Percentiles rank a stretch among this genome's conserved stretches.
phyloP scores from a whole-genome alignment of 176 grass and related monocot genomes.

The Carex kokanica region DNA sequence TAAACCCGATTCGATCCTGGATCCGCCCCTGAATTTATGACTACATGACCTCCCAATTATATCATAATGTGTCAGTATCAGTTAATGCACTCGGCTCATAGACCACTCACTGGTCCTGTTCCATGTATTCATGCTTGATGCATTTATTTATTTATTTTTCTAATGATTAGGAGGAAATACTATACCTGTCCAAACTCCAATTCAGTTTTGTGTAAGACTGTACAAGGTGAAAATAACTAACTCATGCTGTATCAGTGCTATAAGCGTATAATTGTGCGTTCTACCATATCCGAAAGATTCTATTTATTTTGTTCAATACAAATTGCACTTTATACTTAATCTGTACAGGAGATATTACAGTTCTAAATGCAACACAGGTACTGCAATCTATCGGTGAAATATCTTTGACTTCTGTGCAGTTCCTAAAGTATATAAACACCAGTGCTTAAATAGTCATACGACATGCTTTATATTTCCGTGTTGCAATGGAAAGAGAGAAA shows the following conservation, averaged over 20 bases:
- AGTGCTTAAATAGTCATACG: not conserved
- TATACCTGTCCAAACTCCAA: too few species aligned
- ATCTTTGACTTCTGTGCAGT: not conserved
- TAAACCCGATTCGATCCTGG: too few species aligned
- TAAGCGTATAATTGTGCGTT: not conserved
- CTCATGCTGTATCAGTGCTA: not conserved
- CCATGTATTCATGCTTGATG: not conserved
- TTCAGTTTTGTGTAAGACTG: not conserved
- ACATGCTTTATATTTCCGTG: not conserved
- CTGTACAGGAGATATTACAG: too few species aligned
- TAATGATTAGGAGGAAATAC: too few species aligned
- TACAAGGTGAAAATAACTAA: not conserved
- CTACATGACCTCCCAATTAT: not conserved
- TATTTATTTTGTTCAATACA: not conserved
- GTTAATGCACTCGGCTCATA: not conserved
- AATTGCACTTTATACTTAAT: not conserved
- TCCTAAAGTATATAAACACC: not conserved
- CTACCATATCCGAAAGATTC: not conserved
- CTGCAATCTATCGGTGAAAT: not conserved
- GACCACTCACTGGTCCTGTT: not conserved
- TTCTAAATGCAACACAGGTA: not conserved
- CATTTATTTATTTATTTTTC: not conserved
- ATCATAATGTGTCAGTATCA: not conserved
- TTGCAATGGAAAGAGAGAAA: not conserved
- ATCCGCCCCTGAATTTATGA: not conserved